Evolutionary conservation across 1,139 yeast species (phyloP).

Genomic region (Zygoascus meyerae): DNA sequence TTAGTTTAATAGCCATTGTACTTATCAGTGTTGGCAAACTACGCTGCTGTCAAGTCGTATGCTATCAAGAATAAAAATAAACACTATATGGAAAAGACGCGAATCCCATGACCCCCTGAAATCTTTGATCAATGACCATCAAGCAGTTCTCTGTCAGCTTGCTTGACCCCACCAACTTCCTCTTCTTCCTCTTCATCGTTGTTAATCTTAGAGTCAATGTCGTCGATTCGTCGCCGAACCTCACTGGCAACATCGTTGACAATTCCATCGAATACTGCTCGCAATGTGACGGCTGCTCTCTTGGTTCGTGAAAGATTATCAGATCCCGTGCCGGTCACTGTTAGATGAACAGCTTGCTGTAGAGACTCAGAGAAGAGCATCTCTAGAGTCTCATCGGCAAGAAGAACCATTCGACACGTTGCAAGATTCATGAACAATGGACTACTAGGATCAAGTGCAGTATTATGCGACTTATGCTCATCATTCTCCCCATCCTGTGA

Average conservation of each 20-base stretch:
- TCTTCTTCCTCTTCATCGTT: slow-evolving; percentile 24
- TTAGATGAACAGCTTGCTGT: slow-evolving; percentile 60
- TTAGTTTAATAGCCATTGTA: no score
- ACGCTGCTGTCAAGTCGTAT: no score
- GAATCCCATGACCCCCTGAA: no score
- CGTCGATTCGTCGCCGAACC: slow-evolving; percentile 82
- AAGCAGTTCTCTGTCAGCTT: slow-evolving; percentile 37
- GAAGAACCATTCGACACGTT: slow-evolving; percentile 87
- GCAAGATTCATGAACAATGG: slow-evolving; percentile 77
- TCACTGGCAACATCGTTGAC: slow-evolving; percentile 90
- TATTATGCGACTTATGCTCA: slow-evolving; percentile 44
- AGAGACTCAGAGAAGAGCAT: slow-evolving; percentile 67
- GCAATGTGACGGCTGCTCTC: slow-evolving; percentile 40
- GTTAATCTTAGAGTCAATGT: slow-evolving; percentile 29
- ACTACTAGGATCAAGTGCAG: slow-evolving; percentile 72
- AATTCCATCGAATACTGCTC: slow-evolving; percentile 87
- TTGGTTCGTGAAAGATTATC: slow-evolving; percentile 16
- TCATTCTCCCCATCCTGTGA: slow-evolving; percentile 7
- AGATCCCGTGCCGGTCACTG: slow-evolving; percentile 39
- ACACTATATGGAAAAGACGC: no score
- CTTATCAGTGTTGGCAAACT: no score
- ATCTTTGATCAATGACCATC: slow-evolving; percentile 20
- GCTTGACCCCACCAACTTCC: slow-evolving; percentile 30
- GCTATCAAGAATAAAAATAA: no score
- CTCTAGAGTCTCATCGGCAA: slow-evolving; percentile 93